Evolutionary conservation across 345 rosid genomes (phyloP).

Genomic region (Pistacia atlantica): DNA sequence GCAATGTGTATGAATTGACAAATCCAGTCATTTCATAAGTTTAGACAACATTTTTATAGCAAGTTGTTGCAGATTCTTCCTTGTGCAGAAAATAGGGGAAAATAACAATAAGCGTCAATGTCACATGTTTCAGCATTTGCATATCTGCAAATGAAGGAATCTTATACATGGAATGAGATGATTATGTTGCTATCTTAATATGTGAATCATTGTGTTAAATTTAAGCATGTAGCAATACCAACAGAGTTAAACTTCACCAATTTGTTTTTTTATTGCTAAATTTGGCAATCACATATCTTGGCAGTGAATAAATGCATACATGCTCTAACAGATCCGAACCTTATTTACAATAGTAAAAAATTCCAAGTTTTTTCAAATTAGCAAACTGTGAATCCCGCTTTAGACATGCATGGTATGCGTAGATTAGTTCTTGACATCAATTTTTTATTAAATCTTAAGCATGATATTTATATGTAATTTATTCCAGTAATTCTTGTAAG

Average conservation of each 20-base stretch:
- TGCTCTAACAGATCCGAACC: background rate
- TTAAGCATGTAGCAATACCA: too few relatives aligned
- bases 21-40: background rate
- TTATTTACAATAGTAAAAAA: background rate
- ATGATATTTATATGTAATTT: background rate
- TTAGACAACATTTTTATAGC: background rate
- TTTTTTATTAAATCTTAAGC: background rate
- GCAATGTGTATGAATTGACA: background rate
- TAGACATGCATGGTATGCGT: background rate
- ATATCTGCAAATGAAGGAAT: background rate
- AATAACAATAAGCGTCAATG: background rate
- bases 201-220: background rate
- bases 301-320: background rate
- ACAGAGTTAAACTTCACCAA: too few relatives aligned
- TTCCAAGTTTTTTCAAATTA: background rate
- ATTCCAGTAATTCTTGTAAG: background rate
- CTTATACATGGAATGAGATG: background rate
- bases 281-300: slow-evolving; percentile 1
- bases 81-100: background rate
- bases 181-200: background rate
- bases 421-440: background rate
- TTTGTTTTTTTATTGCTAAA: background rate
- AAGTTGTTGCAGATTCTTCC: background rate
- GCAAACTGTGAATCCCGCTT: background rate
- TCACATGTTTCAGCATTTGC: background rate